A percentile compares a stretch with the other conserved stretches of the same genome.
phyloP scores from a whole-genome alignment of 106 monocot genomes.

The Platanthera guangdongensis region DNA sequence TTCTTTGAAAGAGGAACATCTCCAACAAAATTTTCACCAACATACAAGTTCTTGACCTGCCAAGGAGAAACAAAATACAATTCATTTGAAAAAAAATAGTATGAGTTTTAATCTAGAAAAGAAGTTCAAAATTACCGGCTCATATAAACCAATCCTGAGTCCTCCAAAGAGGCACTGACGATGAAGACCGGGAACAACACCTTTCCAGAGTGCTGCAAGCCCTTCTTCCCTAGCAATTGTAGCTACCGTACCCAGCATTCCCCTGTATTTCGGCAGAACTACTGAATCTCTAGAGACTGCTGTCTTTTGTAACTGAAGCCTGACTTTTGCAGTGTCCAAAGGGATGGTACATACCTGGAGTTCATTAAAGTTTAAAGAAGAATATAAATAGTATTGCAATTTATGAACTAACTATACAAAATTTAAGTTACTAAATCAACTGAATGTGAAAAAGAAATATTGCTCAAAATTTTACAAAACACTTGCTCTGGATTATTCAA shows the following conservation, averaged over 20 bases:
- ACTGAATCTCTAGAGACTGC: conserved; percentile 19
- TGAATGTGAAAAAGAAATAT: neutral
- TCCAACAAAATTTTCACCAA: conserved; percentile 80
- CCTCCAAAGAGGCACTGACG: conserved; percentile 90
- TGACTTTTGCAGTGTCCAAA: conserved; percentile 92
- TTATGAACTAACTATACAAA: neutral
- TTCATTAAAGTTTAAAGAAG: neutral
- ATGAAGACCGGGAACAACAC: conserved; percentile 89
- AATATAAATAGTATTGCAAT: neutral
- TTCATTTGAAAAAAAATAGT: neutral
- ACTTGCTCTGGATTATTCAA: neutral
- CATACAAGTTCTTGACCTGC: conserved; percentile 75
- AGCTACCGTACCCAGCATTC: conserved; percentile 88
- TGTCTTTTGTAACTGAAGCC: conserved; percentile 94
- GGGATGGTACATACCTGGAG: conserved; percentile 85
- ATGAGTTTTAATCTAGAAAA: neutral
- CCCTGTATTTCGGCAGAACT: conserved; percentile 61
- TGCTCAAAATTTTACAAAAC: neutral
- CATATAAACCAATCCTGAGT: conserved; percentile 81
- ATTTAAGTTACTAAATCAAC: neutral
- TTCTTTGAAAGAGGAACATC: conserved; percentile 81
- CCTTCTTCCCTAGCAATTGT: conserved; percentile 97
- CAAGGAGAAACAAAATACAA: conserved; percentile 10
- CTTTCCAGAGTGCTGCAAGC: conserved; percentile 82
- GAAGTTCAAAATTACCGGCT: conserved; percentile 42